Base-by-base conservation (phyloP, 352 stramenopile species). In the Globisporangium carolinianum region DNA sequence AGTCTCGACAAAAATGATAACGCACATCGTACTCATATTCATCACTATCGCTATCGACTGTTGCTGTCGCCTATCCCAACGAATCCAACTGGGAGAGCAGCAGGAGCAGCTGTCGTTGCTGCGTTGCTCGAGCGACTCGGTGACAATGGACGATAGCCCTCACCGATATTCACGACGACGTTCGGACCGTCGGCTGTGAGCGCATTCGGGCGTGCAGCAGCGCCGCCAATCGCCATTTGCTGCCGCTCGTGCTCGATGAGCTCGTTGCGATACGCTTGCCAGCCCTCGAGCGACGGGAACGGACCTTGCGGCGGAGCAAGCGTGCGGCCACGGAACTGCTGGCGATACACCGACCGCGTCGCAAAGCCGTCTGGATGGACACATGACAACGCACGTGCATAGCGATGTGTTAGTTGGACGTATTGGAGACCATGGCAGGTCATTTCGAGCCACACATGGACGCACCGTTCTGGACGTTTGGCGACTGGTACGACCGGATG, bases 261-360 rank as follows among this genome's bases (percentile, higher is more conserved):
- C 24, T 76, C 73, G 57, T 77, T 67, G 1, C 65, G 68, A 47
- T 81, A 64, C 32, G 68, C 72, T 11, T 61, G 73, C 75, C 75
- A 86, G 45, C 73, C 73, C 0, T 55, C 61, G 45, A 86, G 66
- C 12, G 63, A 5, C 15, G 36, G 50, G 50, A 55, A 46, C 50
- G 50, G 50, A 43, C 50, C 50, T 42, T n/a, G 45, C 6, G 50
- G 50, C 4, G 61, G 15, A 77, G 63, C 18, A 62, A 60, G 18
- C 18, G 6, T 11, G 32, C n/a, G 43, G 7, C 66, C 67, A 5
- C 75, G 68, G 9, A 41, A 50, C 41, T 47, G 41, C 52, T 45
- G 42, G 6, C 37, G 17, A 36, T n/a, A 54, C 46, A 49, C 51
- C 51, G 8, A 61, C 63, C 7, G 70, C 66, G 6, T 73, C 64